Conservation (phyloP, 1,139 yeast genomes). For the Dujonia santamariae region DNA sequence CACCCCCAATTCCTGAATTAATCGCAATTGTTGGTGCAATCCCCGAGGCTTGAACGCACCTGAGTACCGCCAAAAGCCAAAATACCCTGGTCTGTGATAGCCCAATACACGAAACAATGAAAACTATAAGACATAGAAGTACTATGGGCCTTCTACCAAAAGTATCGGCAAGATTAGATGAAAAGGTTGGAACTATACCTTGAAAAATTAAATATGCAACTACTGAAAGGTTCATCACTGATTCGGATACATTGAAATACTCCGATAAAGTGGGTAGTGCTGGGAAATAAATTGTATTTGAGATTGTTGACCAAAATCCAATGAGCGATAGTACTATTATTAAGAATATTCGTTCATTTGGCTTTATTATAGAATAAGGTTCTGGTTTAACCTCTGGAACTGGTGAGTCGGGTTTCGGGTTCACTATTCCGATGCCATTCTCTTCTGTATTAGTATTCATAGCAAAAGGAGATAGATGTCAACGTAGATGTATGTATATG, state of each 20-base stretch:
- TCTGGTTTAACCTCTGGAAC: slow-evolving; percentile 1
- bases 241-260: slow-evolving; percentile 22
- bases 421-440: too few species aligned
- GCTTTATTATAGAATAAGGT: slow-evolving; percentile 15
- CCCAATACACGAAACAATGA: slow-evolving; percentile 33
- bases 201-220: slow-evolving; percentile 37
- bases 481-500: too few species aligned
- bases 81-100: slow-evolving; percentile 31
- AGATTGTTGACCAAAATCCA: slow-evolving; percentile 40
- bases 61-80: slow-evolving; percentile 33
- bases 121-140: slow-evolving; percentile 24
- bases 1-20: slow-evolving; percentile 39
- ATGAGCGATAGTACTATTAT: slow-evolving; percentile 26
- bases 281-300: slow-evolving; percentile 41
- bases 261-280: slow-evolving; percentile 34
- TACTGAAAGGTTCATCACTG: slow-evolving; percentile 31
- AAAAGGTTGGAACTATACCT: slow-evolving; percentile 34
- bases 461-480: too few species aligned
- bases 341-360: slow-evolving; percentile 13
- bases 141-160: slow-evolving; percentile 37
- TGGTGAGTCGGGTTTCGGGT: too few species aligned
- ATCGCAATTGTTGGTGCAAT: slow-evolving; percentile 42
- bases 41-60: slow-evolving; percentile 41
- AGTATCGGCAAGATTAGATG: slow-evolving; percentile 33
- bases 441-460: too few species aligned